Base-by-base conservation (phyloP, 805 yeast species). In the Cyberlindnera amylophila region DNA sequence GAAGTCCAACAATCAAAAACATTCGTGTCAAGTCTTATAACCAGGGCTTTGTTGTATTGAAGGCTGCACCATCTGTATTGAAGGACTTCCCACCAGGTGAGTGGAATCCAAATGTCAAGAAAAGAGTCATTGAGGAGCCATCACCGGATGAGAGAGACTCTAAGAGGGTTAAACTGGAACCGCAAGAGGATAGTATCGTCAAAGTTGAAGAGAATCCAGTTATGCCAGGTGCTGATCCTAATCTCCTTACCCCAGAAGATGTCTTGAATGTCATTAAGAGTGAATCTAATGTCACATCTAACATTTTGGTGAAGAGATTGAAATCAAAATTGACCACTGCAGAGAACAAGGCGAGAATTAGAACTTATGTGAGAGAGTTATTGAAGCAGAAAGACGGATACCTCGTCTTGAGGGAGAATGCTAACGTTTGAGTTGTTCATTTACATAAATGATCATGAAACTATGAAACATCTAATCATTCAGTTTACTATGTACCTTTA, bases 81-180 rank as follows among this genome's bases (percentile, higher is more conserved):
- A 60, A 65, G 14, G 74, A 74, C 29, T 88, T 89, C 65, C 93
- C 93, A 2, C 66, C 61, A 15, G 96, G 96, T 21, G 86, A 80
- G 41, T 90, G 96, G 96, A 82, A 82, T 62, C 91, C 96, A 17
- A 59, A 61, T 27, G 69, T 69, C 10, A 74, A 60, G 51, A 61
- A 63, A 41, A 51, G 70, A 42, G 49, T 53, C 11, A 45, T 51
- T 26, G 65, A 62, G 16, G 66, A 53, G 32, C 53, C 44, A n/a
- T 53, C 46, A 6, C 46, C 43, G 4, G 61, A 50, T 1, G 55
- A 50, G 8, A 51, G 66, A 4, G 65, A 70, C 1, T 48, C 53
- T n/a, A 74, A 74, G 53, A 70, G 69, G 45, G 55, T 63, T 17
- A 72, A 67, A 43, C 34, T 55, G 6, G 75, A 71, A 38, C 48